Conservation (phyloP, 192 early-diverging fungal genomes). For the Chytriomyces sp. region DNA sequence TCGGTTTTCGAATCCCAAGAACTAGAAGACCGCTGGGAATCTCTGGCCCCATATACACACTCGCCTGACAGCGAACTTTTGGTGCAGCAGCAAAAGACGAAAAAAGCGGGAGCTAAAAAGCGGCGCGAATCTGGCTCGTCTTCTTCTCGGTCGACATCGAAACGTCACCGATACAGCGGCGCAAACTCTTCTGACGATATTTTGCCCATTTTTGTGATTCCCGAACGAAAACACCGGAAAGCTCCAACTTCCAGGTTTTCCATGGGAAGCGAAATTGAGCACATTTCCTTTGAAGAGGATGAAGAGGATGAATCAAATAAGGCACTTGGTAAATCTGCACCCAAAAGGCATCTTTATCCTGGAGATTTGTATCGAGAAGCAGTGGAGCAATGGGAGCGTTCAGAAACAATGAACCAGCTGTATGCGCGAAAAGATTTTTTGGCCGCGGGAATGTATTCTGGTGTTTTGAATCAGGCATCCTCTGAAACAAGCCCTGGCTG, state of each 20-base stretch:
- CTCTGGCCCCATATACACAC: neutral
- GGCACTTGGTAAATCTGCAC: neutral
- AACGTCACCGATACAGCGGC: no score
- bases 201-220: neutral
- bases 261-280: neutral
- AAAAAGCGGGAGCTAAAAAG: neutral
- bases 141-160: no score
- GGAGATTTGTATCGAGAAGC: slow-evolving; percentile 37
- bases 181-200: no score
- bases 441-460: slow-evolving; percentile 57
- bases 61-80: neutral
- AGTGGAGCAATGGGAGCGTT: slow-evolving; percentile 34
- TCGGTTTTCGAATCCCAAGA: neutral
- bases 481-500: neutral
- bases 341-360: neutral
- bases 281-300: neutral
- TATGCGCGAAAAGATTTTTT: slow-evolving; percentile 59
- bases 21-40: no score
- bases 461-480: slow-evolving; percentile 35
- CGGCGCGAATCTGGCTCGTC: no score
- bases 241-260: neutral
- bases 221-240: slow-evolving; percentile 12
- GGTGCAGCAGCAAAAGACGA: neutral
- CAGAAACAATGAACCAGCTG: slow-evolving; percentile 36
- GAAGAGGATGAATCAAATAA: no score